Evolutionary conservation across 2,329 filamentous ascomycete species (phyloP), one percentile per base, ranked within the genome.

Genomic region (Aspergillus sp.): DNA sequence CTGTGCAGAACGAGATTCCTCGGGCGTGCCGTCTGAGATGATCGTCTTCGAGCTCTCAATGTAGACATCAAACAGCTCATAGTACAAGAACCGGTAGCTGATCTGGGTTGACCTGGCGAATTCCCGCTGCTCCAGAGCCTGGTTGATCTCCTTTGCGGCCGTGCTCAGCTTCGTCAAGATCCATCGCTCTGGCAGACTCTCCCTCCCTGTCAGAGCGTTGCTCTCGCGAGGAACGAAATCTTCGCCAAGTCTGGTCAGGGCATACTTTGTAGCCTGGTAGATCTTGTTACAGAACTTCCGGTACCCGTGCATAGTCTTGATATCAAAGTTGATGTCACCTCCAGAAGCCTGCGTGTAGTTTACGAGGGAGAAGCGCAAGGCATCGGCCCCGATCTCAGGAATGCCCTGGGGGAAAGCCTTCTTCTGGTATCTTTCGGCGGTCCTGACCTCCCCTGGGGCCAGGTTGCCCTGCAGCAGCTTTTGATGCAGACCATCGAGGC

Each of bases 251-350:
- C 76, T 75, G 47, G 75, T 76, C 48, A 98, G 84, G 17, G 96
- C 92, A 71, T 90, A 99, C 78, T 97, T 98, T 59, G 90, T 96
- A 46, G 95, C 93, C 79, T 98, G 92, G 80, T 95, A 97, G 69
- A 93, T 96, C 82, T 96, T 96, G 83, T 96, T 96, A 73, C 93
- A 97, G 84, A 98, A 98, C 71, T 92, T 89, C 61, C 93, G 88
- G 80, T 97, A 97, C 60, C 86, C 91, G 72, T 95, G 87, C 75
- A 98, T 96, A 64, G 96, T 89, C 79, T 93, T 90, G 72, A 97
- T 88, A 69, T 98, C 77, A 60, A 79, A 80, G 37, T 73, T 73
- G 62, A 80, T 78, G 61, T 80, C 77, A 76, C 85, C 84, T 65
- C 91, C 91, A 39, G 91, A 95, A 4, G 33, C 11, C 13, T 34